Base-by-base conservation (phyloP, 192 early-diverging fungal species). In the Umbelopsis isabellina region DNA sequence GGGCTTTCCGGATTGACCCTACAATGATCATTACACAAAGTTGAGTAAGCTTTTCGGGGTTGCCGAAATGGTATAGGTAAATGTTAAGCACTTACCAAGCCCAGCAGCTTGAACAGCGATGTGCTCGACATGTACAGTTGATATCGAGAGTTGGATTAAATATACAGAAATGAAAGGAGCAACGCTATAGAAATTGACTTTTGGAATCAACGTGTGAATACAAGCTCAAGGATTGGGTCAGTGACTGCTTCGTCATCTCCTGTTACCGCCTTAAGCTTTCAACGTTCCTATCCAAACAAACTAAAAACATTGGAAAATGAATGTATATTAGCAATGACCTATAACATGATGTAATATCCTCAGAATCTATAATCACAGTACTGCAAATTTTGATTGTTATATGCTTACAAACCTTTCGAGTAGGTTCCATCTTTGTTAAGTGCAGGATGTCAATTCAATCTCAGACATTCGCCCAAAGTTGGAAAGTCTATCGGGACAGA, bases 51-150 rank as follows among this genome's bases (percentile, higher is more conserved):
- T 27, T 58, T 61, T 61, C 55, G 55, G 55, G 55, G 55, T 61
- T 33, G 55, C 27, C 13, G 33, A 49, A 67, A 58, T 44, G 16
- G 46, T 30, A 5, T 37, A 33, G 27, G 13, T n/a, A 20, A 27
- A 13, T 7, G 30, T n/a, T 16, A 20, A 8, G 2, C 35, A 73
- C 67, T 73, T 83, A 85, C 84, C 75, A 85, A 71, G 61, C 84
- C 84, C 77, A 85, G 80, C 79, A 79, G 78, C 75, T 85, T 85
- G 66, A 85, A 79, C 33, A 85, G 67, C 35, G 84, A 80, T 66
- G 82, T 85, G 45, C 71, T 78, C 15, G 73, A 75, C 78, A 79
- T 79, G 46, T 23, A 67, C 48, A 15, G 27, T 67, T 67, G 13
- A 49, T 45, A n/a, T 47, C 35, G 33, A 25, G 23, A 30, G 33